phyloP scores from a whole-genome alignment of 345 rosid genomes.

The Toxicodendron radicans region DNA sequence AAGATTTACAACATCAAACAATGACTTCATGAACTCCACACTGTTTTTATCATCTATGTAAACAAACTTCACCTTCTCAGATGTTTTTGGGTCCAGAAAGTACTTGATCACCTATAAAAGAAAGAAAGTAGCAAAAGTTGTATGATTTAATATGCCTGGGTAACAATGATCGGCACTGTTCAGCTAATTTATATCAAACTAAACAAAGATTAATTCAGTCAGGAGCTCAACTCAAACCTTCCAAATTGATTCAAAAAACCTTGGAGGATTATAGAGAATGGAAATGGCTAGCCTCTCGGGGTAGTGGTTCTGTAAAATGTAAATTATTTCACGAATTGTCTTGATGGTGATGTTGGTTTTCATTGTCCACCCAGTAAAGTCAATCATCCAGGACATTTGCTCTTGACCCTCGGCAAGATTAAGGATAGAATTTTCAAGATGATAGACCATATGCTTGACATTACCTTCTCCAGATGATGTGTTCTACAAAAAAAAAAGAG shows the following conservation, averaged over 20 bases:
- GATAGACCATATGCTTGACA: conserved; percentile 77
- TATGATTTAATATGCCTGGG: too few relatives aligned
- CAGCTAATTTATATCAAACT: background rate
- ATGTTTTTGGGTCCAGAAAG: conserved; percentile 73
- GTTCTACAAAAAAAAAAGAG: conserved; percentile 47
- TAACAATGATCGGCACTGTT: background rate
- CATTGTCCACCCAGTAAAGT: conserved; percentile 87
- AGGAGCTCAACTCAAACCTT: conserved; percentile 49
- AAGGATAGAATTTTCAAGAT: conserved; percentile 79
- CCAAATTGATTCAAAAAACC: conserved; percentile 80
- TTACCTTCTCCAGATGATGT: conserved; percentile 67
- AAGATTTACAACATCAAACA: conserved; percentile 78
- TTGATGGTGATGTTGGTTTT: conserved; percentile 41
- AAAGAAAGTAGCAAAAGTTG: background rate
- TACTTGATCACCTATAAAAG: conserved; percentile 57
- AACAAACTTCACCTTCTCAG: conserved; percentile 80
- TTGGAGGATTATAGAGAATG: conserved; percentile 85
- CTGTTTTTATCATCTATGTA: conserved; percentile 72
- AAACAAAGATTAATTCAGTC: background rate
- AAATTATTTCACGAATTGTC: conserved; percentile 65
- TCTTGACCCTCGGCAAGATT: conserved; percentile 85
- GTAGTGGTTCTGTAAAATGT: conserved; percentile 80
- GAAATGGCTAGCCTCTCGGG: conserved; percentile 87
- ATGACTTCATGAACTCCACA: conserved; percentile 59
- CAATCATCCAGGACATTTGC: conserved; percentile 88